Evolutionary conservation across 225 moss, liverwort and hornwort species (phyloP).

Genomic region (Sphagnum contortum): DNA sequence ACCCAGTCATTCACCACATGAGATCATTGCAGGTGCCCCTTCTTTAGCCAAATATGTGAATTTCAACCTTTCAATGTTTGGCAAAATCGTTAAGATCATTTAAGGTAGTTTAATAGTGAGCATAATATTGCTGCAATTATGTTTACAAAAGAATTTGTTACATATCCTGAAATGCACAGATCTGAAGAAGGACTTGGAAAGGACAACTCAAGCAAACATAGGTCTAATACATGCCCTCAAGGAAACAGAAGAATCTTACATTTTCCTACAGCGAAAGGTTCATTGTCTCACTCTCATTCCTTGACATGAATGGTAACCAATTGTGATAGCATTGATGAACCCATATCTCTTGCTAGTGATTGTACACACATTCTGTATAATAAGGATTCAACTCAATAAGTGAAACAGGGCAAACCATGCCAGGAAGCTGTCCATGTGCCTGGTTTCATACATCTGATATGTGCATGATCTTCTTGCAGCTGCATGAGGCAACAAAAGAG

Average conservation of each 20-base stretch:
- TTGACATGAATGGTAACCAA: background rate
- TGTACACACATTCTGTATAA: no score
- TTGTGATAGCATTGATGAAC: background rate
- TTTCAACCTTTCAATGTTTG: no score
- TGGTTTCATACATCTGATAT: no score
- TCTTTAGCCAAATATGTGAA: background rate
- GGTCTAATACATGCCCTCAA: slow-evolving; percentile 36
- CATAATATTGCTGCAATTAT: no score
- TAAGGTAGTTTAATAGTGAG: no score
- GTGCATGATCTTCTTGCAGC: background rate
- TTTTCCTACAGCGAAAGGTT: slow-evolving; percentile 43
- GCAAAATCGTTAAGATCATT: no score
- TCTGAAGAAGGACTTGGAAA: slow-evolving; percentile 29
- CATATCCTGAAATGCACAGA: slow-evolving; percentile 11
- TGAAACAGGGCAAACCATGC: no score
- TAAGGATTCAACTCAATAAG: no score
- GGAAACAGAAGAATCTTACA: slow-evolving; percentile 30
- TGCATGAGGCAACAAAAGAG: slow-evolving; percentile 21
- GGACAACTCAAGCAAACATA: slow-evolving; percentile 31
- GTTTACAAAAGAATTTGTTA: no score
- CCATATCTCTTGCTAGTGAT: background rate
- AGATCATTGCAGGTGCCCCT: slow-evolving; percentile 14
- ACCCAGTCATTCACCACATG: slow-evolving; percentile 6
- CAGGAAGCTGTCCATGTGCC: no score
- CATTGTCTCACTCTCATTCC: background rate